Base-by-base conservation (phyloP, 2,329 filamentous ascomycete species). In the Xylaria sp. region DNA sequence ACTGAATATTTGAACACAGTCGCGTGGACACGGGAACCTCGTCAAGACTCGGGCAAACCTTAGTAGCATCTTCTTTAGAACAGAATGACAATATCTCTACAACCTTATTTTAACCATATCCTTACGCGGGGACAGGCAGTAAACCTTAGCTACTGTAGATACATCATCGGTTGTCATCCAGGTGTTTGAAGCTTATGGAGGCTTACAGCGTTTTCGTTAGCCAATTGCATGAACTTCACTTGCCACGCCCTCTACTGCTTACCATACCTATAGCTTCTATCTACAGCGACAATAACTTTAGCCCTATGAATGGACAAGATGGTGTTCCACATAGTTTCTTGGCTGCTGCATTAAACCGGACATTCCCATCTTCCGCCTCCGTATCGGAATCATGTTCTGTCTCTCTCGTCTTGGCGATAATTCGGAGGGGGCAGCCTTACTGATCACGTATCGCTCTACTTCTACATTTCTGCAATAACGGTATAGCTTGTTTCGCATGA, bases 271-370 rank as follows among this genome's bases (percentile, higher is more conserved):
- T 10, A 33, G n/a, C 27, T 15, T 15, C 27, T 25, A 47, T 15
- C 10, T 10, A 36, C 9, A 44, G 9, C n/a, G 22, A 50, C 6
- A 20, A 31, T 2, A 11, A 42, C 20, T 39, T 31, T 17, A 10
- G n/a, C 10, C 45, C 29, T 27, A 9, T 27, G 36, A 9, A 47
- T 15, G 29, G 44, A 29, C n/a, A 15, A 42, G 29, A 31, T 29
- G 3, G 13, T 38, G 29, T 17, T 1, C 22, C 13, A 10, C 17
- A 44, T 36, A 2, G 10, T 42, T 60, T 33, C 47, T 54, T 60
- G 42, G 54, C 62, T 65, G 25, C 25, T 55, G 22, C 31, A 61
- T 29, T n/a, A 29, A 47, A 47, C 47, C 29, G 11, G 38, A n/a
- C 27, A 45, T 45, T 47, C 5, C 7, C 1, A 49, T 20, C 11